Evolutionary conservation across 768 basidiomycete species (phyloP).

Genomic region (Naganishia kalamii): DNA sequence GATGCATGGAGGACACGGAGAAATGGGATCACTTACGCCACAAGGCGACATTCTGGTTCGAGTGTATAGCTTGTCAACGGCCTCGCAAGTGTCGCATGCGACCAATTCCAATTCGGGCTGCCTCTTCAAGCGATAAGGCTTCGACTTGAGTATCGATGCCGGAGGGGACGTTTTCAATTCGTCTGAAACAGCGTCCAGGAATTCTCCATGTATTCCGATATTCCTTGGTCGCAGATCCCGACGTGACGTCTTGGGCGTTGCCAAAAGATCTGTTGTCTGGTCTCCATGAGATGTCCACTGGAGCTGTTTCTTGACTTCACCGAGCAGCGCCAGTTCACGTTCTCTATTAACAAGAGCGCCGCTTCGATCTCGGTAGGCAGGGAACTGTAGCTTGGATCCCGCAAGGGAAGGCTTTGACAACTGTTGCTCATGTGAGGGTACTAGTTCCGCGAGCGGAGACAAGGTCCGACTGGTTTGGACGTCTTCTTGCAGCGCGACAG

Average conservation of each 20-base stretch:
- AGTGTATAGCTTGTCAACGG: constrained; percentile 6
- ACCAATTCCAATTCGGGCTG: neutral
- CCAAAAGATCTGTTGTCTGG: neutral
- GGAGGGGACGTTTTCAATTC: too few species aligned
- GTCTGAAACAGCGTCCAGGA: too few species aligned
- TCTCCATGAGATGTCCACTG: too few species aligned
- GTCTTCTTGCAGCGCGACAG: neutral
- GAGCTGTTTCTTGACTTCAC: neutral
- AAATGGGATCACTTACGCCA: neutral
- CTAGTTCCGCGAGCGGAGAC: neutral
- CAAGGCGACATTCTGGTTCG: constrained; percentile 7
- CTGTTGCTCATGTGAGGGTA: too few species aligned
- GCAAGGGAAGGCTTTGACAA: neutral
- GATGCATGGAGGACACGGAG: neutral
- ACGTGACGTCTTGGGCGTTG: neutral
- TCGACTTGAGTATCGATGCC: too few species aligned
- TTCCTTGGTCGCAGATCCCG: too few species aligned
- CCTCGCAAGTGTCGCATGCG: constrained; percentile 4
- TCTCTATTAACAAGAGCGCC: neutral
- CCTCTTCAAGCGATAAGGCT: too few species aligned
- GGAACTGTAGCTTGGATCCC: neutral
- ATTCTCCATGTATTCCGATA: too few species aligned
- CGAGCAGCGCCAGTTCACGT: neutral
- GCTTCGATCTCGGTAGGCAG: neutral
- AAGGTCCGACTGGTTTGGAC: neutral